phyloP scores from a whole-genome alignment of 2,329 filamentous ascomycete genomes.

The Fusarium cicatricum region DNA sequence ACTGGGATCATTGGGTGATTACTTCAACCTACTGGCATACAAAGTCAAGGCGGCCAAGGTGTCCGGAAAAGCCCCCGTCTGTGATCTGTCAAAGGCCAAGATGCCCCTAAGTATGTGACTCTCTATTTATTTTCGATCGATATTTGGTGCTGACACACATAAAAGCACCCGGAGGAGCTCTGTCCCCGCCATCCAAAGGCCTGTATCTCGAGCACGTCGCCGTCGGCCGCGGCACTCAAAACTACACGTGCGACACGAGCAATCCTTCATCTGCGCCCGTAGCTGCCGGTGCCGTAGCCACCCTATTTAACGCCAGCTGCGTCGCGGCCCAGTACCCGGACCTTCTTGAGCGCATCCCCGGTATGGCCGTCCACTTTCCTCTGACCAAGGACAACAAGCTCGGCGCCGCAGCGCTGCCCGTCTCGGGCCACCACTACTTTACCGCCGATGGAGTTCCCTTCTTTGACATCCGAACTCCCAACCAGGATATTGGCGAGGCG shows the following conservation, averaged over 20 bases:
- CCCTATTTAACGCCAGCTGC: conserved; percentile 89
- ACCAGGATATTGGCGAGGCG: conserved; percentile 64
- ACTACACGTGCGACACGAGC: conserved; percentile 82
- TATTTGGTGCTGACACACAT: conserved; percentile 21
- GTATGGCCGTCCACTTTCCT: conserved; percentile 73
- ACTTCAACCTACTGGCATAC: conserved; percentile 66
- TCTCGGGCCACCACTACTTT: conserved; percentile 87
- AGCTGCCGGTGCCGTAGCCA: conserved; percentile 77
- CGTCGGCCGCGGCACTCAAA: conserved; percentile 88
- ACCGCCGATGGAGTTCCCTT: conserved; percentile 72
- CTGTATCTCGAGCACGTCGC: conserved; percentile 78
- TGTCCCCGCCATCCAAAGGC: conserved; percentile 68
- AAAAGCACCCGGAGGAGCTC: conserved; percentile 49
- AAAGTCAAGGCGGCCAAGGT: conserved; percentile 61
- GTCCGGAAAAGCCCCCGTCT: conserved; percentile 54
- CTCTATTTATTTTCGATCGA: neutral
- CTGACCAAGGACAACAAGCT: conserved; percentile 54
- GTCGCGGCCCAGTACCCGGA: conserved; percentile 74
- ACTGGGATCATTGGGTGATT: conserved; percentile 61
- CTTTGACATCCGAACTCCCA: conserved; percentile 76
- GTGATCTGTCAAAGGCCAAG: conserved; percentile 62
- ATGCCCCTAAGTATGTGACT: conserved; percentile 58
- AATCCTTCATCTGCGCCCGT: conserved; percentile 69
- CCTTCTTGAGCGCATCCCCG: conserved; percentile 70
- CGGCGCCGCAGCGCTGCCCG: conserved; percentile 66